phyloP scores from a whole-genome alignment of 768 basidiomycete species.

The Thelephora aurantiotincta region DNA sequence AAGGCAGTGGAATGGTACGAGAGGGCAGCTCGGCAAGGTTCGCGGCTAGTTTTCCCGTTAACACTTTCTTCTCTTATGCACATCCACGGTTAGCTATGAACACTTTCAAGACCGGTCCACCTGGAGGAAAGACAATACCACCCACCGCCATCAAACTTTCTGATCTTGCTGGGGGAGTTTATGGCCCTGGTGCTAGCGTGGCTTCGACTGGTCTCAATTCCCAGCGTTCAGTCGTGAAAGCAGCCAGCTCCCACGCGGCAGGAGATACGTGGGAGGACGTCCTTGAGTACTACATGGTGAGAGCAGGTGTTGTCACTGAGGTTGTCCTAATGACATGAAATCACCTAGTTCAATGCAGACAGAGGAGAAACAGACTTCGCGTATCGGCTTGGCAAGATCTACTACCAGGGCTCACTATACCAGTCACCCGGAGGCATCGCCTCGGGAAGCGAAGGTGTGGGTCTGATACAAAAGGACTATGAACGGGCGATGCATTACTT shows the following conservation, averaged over 20 bases:
- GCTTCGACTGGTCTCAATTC: slow-evolving; percentile 75
- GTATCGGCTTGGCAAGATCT: slow-evolving; percentile 87
- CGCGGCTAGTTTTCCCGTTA: slow-evolving; percentile 3
- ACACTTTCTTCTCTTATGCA: background rate
- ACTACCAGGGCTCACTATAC: slow-evolving; percentile 92
- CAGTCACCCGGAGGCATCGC: slow-evolving; percentile 61
- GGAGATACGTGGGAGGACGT: slow-evolving; percentile 94
- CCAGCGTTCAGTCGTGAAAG: slow-evolving; percentile 65
- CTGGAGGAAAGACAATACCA: slow-evolving; percentile 79
- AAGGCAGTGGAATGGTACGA: slow-evolving; percentile 84
- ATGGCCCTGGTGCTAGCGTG: slow-evolving; percentile 87
- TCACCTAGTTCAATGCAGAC: slow-evolving; percentile 79
- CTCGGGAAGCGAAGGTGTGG: slow-evolving; percentile 87
- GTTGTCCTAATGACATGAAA: background rate
- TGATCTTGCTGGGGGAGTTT: slow-evolving; percentile 86
- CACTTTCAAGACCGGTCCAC: slow-evolving; percentile 72
- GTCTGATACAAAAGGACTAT: slow-evolving; percentile 73
- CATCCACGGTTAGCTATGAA: slow-evolving; percentile 45
- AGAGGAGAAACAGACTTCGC: slow-evolving; percentile 83
- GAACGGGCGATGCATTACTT: slow-evolving; percentile 73
- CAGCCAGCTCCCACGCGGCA: slow-evolving; percentile 67
- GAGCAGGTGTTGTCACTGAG: slow-evolving; percentile 9
- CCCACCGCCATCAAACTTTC: slow-evolving; percentile 72
- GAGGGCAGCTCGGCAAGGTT: slow-evolving; percentile 74
- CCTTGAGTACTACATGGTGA: slow-evolving; percentile 79